Evolutionary conservation across 345 rosid species (phyloP), one percentile per base, ranked within the genome.

Genomic region (Hibiscus mutabilis): DNA sequence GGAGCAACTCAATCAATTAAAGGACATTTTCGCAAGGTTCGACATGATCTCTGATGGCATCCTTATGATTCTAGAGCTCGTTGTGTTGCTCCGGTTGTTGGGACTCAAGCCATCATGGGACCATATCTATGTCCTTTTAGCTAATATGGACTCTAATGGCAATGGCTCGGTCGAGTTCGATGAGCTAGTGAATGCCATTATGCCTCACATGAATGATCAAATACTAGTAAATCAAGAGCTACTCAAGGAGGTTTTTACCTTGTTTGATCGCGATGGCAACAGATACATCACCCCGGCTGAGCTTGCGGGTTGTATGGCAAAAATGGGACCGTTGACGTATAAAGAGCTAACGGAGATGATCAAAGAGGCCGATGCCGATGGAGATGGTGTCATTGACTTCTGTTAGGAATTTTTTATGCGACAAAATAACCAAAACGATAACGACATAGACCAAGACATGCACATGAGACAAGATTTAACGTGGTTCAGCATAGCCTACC

Each of bases 21-120:
- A 75, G 76, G 90, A 84, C 56, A 92, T 88, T 12, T 88, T 90
- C 40, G 74, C 76, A 5, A 82, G 90, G 49, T 92, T 92, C 52
- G 95, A 92, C 86, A 85, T 87, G 94, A 94, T 91, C 57, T 77
- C 85, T 1, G 98, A 93, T 27, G 98, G 96, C 65, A 93, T 92
- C 88, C 84, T 91, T 12, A 91, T 94, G 0, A 78, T 91, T 52
- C 83, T 89, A 56, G 98, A 91, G 84, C 94, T 93, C 7, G 96
- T 97, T 0, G 98, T 94, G 2, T 79, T 91, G 73, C 79, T 88
- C 55, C 81, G 96, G n/a, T 87, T 96, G 0, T 69, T 89, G 0
- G 92, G 98, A 0, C 87, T 93, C 71, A 88, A 84, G 84, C 97
- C 97, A 0, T 82, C 91, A 0, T 89, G 93, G 0, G 97, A 93